Conservation (phyloP, 2,329 filamentous ascomycete species). For the Huntiella moniliformis region DNA sequence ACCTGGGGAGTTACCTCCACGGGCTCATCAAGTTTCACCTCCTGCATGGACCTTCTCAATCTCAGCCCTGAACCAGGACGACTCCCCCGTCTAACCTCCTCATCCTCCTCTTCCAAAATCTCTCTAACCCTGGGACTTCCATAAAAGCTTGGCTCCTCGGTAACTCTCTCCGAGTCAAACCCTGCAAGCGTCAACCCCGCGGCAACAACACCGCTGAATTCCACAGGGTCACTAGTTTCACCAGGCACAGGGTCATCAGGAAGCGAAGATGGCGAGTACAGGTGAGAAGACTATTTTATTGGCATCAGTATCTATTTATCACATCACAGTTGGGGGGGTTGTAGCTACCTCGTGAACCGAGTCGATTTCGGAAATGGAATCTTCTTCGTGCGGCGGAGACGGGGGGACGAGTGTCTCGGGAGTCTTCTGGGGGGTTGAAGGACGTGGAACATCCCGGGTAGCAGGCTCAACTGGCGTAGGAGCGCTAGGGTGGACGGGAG, state of each 20-base stretch:
- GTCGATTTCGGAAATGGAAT: slow-evolving; percentile 10
- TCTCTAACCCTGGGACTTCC: not conserved
- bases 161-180: slow-evolving; percentile 1
- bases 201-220: slow-evolving; percentile 6
- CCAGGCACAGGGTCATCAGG: not conserved
- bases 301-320: slow-evolving; percentile 6
- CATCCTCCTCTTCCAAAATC: not conserved
- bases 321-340: not conserved
- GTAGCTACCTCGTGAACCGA: slow-evolving; percentile 6
- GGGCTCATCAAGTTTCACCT: not conserved
- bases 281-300: slow-evolving; percentile 7
- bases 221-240: slow-evolving; percentile 1
- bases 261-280: slow-evolving; percentile 10
- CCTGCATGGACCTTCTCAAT: slow-evolving; percentile 47
- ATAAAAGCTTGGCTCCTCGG: slow-evolving; percentile 6
- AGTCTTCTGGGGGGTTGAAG: too few relatives aligned
- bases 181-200: slow-evolving; percentile 5
- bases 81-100: not conserved
- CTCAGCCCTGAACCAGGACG: slow-evolving; percentile 1
- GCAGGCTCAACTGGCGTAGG: too few relatives aligned
- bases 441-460: too few relatives aligned
- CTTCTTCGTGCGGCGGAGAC: slow-evolving; percentile 1
- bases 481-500: too few relatives aligned
- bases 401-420: too few relatives aligned
- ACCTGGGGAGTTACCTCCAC: not conserved